Evolutionary conservation across 1,284 basidiomycete genomes (phyloP), one percentile per base, ranked within the genome.

Genomic region (Sphagnurus paluster): DNA sequence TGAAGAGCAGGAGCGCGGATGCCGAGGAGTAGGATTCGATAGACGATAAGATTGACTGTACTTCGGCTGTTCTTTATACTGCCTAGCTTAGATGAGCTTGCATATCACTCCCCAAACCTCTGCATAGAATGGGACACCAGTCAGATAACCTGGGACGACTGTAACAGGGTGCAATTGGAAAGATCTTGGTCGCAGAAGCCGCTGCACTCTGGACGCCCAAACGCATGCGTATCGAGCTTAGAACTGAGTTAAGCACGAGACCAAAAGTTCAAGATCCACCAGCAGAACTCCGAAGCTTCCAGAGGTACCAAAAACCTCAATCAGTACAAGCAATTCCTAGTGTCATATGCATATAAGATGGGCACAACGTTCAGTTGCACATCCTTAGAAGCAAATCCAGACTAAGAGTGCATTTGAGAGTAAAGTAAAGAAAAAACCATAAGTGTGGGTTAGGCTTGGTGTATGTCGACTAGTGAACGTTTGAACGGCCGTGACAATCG

Each of bases 351-450:
- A n/a, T n/a, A n/a, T n/a, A n/a, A 36, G 25, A 36, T 42, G 14
- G 30, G 30, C 9, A 9, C 13, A n/a, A n/a, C n/a, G n/a, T n/a
- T n/a, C n/a, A n/a, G n/a, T n/a, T n/a, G 5, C 11, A 35, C 13
- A 35, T 35, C 34, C 34, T 20, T 16, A n/a, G n/a, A n/a, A n/a
- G n/a, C n/a, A n/a, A n/a, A n/a, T n/a, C n/a, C n/a, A n/a, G n/a
- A n/a, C n/a, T n/a, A n/a, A n/a, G n/a, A n/a, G n/a, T n/a, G n/a
- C n/a, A n/a, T n/a, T n/a, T n/a, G n/a, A n/a, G 34, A 19, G 6
- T 10, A 35, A 4, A 20, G 17, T 35, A 35, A 35, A 38, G 36
- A 38, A 38, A n/a, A n/a, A n/a, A n/a, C n/a, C n/a, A n/a, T n/a
- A n/a, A n/a, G n/a, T n/a, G n/a, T n/a, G n/a, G n/a, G n/a, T n/a